Base-by-base conservation (phyloP, 345 rosid species). In the Euphorbia peplus region DNA sequence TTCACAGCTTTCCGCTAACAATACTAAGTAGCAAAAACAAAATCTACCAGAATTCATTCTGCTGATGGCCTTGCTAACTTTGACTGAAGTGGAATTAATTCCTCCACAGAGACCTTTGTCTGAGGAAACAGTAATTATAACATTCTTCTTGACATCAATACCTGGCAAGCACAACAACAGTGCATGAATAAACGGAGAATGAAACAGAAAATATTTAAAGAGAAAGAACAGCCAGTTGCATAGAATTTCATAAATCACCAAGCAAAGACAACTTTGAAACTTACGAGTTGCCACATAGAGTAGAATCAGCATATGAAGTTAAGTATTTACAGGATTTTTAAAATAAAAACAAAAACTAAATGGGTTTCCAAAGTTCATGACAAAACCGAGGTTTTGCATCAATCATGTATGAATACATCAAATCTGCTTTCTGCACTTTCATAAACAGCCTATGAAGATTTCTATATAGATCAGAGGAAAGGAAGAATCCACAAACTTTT, bases 21-120 rank as follows among this genome's bases (percentile, higher is more conserved):
- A 41, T 12, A 4, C 30, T 22, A n/a, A 32, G 44, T 13, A 19
- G 13, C 4, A 19, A n/a, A 3, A 29, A 16, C 12, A 78, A 69
- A 63, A 71, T 60, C 50, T 84, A 95, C 99, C 99, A 66, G 96
- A 73, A 68, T 62, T 80, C 80, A 95, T 18, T 77, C 83, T 88
- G 83, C 80, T 57, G 39, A 95, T 37, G 68, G 83, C 92, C 82
- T 74, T 91, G 96, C 98, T 86, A 67, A 76, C 77, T 82, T 85
- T 95, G 62, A 95, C 99, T 30, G 88, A 75, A 25, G 95, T 95
- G 56, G 98, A 88, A 90, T 95, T 92, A 66, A 95, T 95, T 65
- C 98, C 98, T 80, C 99, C 99, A 75, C 99, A 92, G 2, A 95
- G 93, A 82, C 99, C 99, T 83, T 95, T 95, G 84, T 95, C 99